Evolutionary conservation across 139 green algal genomes (phyloP).

Genomic region (Pseudopediastrum boryanum): DNA sequence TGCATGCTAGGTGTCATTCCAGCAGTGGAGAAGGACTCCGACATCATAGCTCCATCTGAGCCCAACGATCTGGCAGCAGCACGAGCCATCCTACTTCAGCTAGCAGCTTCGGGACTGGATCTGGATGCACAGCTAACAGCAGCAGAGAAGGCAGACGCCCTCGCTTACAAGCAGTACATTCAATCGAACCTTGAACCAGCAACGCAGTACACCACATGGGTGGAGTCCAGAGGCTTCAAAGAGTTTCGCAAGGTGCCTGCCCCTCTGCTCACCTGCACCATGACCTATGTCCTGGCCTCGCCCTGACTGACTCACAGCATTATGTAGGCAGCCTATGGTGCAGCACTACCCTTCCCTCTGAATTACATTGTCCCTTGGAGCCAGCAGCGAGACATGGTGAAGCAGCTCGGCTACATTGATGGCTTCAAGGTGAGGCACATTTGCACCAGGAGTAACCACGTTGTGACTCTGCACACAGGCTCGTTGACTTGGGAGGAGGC

Average conservation of each 20-base stretch:
- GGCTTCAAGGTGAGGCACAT: constrained; percentile 41
- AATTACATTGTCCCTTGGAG: constrained; percentile 61
- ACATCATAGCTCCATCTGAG: constrained; percentile 32
- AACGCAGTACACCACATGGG: constrained; percentile 57
- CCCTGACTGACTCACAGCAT: neutral
- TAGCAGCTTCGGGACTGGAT: constrained; percentile 38
- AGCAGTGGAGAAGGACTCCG: constrained; percentile 34
- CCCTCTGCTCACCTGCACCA: too few relatives aligned
- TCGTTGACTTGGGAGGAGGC: too few relatives aligned
- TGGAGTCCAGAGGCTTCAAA: constrained; percentile 54
- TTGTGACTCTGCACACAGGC: too few relatives aligned
- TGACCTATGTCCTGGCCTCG: too few relatives aligned
- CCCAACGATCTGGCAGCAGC: constrained; percentile 33
- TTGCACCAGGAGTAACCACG: neutral
- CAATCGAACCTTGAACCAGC: constrained; percentile 55
- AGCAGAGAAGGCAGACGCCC: constrained; percentile 46
- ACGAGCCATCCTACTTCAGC: constrained; percentile 37
- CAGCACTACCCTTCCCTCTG: constrained; percentile 62
- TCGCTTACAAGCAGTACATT: constrained; percentile 57
- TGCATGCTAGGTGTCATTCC: constrained; percentile 30
- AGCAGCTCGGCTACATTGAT: constrained; percentile 38
- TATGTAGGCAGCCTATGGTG: constrained; percentile 43
- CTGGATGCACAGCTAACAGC: constrained; percentile 54
- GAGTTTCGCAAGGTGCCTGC: constrained; percentile 61
- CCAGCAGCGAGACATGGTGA: constrained; percentile 42